Conservation (phyloP, 2,329 filamentous ascomycete species). For the Penicillium psychrosexuale region DNA sequence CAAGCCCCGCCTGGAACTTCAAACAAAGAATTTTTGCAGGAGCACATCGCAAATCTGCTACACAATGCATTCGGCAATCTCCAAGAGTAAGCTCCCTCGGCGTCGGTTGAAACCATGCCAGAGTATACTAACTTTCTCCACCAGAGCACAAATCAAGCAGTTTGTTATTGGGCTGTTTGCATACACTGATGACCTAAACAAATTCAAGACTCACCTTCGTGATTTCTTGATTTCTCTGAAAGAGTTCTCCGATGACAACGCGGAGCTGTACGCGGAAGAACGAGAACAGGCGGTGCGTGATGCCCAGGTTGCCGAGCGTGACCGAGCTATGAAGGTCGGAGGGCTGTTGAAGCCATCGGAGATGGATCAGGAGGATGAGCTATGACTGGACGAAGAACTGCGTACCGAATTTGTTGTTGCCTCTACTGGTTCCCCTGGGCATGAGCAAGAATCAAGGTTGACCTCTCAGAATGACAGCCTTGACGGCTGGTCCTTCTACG, state of each 20-base stretch:
- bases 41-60: conserved; percentile 80
- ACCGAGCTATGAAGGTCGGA: conserved; percentile 90
- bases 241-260: conserved; percentile 93
- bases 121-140: conserved; percentile 11
- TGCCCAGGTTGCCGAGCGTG: conserved; percentile 81
- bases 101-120: neutral
- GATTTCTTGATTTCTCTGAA: conserved; percentile 97
- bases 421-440: conserved; percentile 25
- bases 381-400: conserved; percentile 73
- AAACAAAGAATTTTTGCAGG: conserved; percentile 86
- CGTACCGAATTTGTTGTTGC: conserved; percentile 55
- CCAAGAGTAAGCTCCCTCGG: conserved; percentile 64
- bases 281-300: conserved; percentile 88
- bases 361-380: conserved; percentile 77
- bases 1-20: conserved; percentile 78
- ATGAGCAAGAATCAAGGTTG: conserved; percentile 20
- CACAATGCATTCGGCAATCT: conserved; percentile 92
- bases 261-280: conserved; percentile 89
- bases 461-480: conserved; percentile 36
- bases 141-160: conserved; percentile 75
- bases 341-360: conserved; percentile 97
- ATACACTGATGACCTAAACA: conserved; percentile 81
- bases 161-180: conserved; percentile 90
- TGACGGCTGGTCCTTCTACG: conserved; percentile 67
- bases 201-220: conserved; percentile 92